Evolutionary conservation across 2,329 filamentous ascomycete genomes (phyloP), one percentile per base, ranked within the genome.

Genomic region (Cytospora schulzeri): DNA sequence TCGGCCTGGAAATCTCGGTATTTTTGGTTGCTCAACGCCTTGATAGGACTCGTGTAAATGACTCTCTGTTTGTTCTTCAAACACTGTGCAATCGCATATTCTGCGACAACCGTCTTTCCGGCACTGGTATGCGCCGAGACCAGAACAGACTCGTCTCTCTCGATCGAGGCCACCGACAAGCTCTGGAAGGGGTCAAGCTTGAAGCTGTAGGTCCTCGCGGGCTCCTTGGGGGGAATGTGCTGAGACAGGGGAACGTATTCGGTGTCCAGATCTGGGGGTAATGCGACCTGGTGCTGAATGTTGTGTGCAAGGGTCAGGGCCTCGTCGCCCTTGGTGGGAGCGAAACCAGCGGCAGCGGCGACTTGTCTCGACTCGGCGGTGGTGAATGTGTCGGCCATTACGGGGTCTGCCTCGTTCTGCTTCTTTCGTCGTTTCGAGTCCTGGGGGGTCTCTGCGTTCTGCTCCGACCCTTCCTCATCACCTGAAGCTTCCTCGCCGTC

Each of bases 31-130:
- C 93, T 98, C 71, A 99, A 82, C 14, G 95, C 95, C 80, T 99
- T 99, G 83, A 99, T 99, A 1, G 95, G 95, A 84, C 93, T 97
- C 11, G 95, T 99, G 79, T 99, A 99, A 76, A 99, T 99, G 72
- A 99, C 94, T 75, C 95, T 87, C 80, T 99, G 95, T 78, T 98
- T 98, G 76, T 93, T 91, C 83, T 95, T 96, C 76, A 99, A 83
- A 76, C 95, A 96, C 73, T 99, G 95, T 19, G 96, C 95, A 75
- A 99, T 96, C 24, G 95, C 96, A 75, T 99, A 99, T 77, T 99
- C 95, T 68, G 95, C 95, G 53, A 98, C 93, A 9, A 99, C 96
- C 0, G 95, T 99, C 80, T 99, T 99, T 78, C 95, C 95, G 45
- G 95, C 95, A 83, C 91, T 95, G 9, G 95, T 99, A 78, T 99